phyloP scores from a whole-genome alignment of 129 eudicot species.

The Artemisia tridentata region DNA sequence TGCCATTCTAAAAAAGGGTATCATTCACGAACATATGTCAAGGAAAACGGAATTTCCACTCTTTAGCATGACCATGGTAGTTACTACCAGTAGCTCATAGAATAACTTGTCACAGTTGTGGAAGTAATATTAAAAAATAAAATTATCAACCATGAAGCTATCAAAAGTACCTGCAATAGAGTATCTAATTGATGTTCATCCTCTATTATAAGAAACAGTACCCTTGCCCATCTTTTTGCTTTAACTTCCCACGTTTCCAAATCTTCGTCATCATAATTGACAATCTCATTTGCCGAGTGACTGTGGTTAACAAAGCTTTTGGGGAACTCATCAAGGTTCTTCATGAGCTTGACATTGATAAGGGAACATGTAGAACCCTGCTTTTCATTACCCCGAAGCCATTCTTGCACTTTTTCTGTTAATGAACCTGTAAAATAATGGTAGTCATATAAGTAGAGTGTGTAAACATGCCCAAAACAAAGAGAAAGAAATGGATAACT shows the following conservation, averaged over 20 bases:
- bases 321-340: constrained; percentile 57
- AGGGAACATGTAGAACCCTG: constrained; percentile 19
- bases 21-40: not conserved
- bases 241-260: constrained; percentile 69
- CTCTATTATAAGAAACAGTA: constrained; percentile 56
- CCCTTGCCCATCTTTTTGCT: constrained; percentile 84
- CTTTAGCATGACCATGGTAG: not conserved
- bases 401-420: constrained; percentile 54
- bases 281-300: constrained; percentile 28
- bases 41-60: not conserved
- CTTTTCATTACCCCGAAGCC: constrained; percentile 53
- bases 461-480: no score
- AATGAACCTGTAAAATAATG: constrained; percentile 52
- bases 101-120: not conserved
- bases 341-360: constrained; percentile 39
- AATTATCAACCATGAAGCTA: constrained; percentile 11
- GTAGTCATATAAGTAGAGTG: not conserved
- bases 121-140: not conserved
- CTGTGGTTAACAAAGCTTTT: constrained; percentile 39
- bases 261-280: constrained; percentile 79
- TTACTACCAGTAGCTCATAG: not conserved
- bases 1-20: not conserved
- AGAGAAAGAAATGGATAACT: not conserved
- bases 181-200: constrained; percentile 54
- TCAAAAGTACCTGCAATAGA: constrained; percentile 47